Evolutionary conservation across 805 yeast species (phyloP), one percentile per base, ranked within the genome.

Genomic region (Teunomyces lycoperdinae): DNA sequence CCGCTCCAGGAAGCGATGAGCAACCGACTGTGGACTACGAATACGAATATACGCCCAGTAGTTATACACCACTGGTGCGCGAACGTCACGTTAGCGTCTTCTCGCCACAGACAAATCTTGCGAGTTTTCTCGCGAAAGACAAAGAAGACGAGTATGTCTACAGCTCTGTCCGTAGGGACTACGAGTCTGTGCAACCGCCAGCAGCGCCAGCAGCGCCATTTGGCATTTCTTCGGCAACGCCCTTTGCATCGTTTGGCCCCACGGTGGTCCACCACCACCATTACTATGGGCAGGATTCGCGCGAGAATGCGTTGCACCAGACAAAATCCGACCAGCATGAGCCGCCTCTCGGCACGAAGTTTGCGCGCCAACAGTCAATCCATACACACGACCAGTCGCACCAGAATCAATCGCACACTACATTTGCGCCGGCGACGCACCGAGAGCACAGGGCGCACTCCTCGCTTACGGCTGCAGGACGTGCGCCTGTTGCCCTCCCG

Each of bases 231-330:
- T 6, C 20, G 11, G 41, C 11, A n/a, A 29, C 26, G 9, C 33
- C 20, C 27, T 28, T 17, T 14, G 24, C 24, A 33, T 56, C 24
- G 48, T 62, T 17, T 66, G 58, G n/a, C 16, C 17, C 43, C 48
- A 24, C 35, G 8, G 42, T 38, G 16, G 35, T 74, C 42, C 80
- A 77, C 54, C 80, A 77, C 50, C 79, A 78, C 51, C 76, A 77
- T 52, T 74, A 77, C 52, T 71, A 75, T 52, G 50, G 57, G 14
- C 28, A 24, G 20, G 31, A 40, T 16, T 8, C 14, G 24, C 28
- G 9, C 27, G 27, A 24, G 10, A 17, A n/a, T 24, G 9, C 13
- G 24, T 20, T 6, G 24, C 24, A 16, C 26, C 39, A 35, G 20
- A 16, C 16, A 20, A 20, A 20, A 5, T 6, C 24, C 24, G 5